A percentile compares a stretch with the other conserved stretches of the same genome.
Conservation (phyloP, 2,329 filamentous ascomycete genomes). For the Ophiostoma sp. region DNA sequence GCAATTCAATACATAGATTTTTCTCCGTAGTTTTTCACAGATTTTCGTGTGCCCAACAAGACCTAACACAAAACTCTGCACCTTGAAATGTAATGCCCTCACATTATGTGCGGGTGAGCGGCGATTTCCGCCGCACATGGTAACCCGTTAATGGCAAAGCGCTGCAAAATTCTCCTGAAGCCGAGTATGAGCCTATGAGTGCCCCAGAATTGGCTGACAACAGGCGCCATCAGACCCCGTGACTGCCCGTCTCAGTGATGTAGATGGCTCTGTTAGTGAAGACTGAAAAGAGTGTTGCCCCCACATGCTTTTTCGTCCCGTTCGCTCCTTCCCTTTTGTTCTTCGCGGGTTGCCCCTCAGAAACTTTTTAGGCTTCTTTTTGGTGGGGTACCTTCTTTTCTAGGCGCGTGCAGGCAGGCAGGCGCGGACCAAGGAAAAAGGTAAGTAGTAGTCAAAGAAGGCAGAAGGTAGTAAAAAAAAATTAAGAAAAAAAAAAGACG, state of each 20-base stretch:
- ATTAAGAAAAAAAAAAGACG: background rate
- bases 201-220: background rate
- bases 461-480: background rate
- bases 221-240: background rate
- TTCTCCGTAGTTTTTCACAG: background rate
- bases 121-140: constrained; percentile 15
- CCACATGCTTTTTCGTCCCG: constrained; percentile 8
- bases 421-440: background rate
- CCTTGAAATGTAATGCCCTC: background rate
- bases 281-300: too few species aligned
- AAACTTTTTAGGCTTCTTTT: constrained; percentile 10
- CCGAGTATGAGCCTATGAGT: background rate
- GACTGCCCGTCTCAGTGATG: background rate
- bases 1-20: background rate
- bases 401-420: constrained; percentile 2
- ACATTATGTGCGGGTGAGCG: background rate
- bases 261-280: background rate
- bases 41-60: background rate
- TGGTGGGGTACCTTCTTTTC: background rate
- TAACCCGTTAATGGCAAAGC: background rate
- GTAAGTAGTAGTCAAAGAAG: background rate
- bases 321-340: constrained; percentile 12
- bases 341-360: constrained; percentile 15
- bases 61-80: background rate
- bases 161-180: background rate